Evolutionary conservation across 176 grass and related monocot species (phyloP), one percentile per base, ranked within the genome.

Genomic region (Elymus sibiricus): DNA sequence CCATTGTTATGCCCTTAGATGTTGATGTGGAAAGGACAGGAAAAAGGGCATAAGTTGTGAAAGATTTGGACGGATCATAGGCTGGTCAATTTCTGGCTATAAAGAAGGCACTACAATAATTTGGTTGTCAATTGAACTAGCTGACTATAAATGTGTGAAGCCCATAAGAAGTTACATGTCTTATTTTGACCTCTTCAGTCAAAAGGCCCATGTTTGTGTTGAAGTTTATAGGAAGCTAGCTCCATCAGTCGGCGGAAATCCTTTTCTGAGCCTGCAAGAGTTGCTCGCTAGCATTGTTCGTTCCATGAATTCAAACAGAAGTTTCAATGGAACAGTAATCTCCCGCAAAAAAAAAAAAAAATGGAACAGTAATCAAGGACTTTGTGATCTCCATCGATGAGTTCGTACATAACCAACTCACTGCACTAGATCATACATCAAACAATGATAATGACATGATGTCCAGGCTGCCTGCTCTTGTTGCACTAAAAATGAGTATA

Each of bases 121-220:
- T 80, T 98, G 96, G 96, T 55, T 98, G 29, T 94, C 91, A 79
- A 98, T 93, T 76, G 96, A 98, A 92, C 42, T 87, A 85, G 93
- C 93, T 79, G 96, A 94, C 35, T 98, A 98, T 42, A 94, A 94
- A 87, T 98, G 93, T 87, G 91, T 95, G 80, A 98, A 95, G 67
- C 92, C 96, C 59, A 83, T 90, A 73, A 81, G 59, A 62, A 89
- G 27, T 59, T 98, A 98, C 89, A 98, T 79, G 75, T 89, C 86
- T 43, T 87, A 92, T 82, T 98, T 91, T 80, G 96, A 92, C 27
- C 78, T 85, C 94, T 83, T 91, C 89, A 84, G 88, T 15, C 12
- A 92, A 56, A 98, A 98, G 86, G 96, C 96, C 38, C 83, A 87
- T 31, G 86, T 94, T 10, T 98, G 96, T 77, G 80, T 98, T 84